A percentile compares a stretch with the other conserved stretches of the same genome.
Evolutionary conservation across 1,139 yeast species (phyloP).

Genomic region (Saccharomyces hybrid): DNA sequence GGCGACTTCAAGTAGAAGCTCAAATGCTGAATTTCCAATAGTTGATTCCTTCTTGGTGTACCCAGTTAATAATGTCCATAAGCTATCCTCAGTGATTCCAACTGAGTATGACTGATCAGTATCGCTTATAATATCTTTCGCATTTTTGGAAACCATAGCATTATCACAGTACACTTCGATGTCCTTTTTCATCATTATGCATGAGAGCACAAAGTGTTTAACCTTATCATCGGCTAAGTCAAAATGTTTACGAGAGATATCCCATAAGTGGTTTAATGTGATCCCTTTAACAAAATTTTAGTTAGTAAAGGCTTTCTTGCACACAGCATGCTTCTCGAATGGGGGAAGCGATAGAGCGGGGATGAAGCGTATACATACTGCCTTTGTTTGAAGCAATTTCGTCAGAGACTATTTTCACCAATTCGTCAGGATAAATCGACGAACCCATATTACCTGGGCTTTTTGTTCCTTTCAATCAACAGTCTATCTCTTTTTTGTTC

Average conservation of each 20-base stretch:
- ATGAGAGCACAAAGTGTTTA: conserved; percentile 18
- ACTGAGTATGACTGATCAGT: conserved; percentile 12
- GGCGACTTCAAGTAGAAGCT: conserved; percentile 43
- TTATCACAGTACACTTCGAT: conserved; percentile 9
- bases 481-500: no score
- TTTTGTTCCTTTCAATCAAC: not conserved
- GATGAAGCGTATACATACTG: conserved; percentile 12
- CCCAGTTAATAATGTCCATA: conserved; percentile 39
- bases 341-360: not conserved
- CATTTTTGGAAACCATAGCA: conserved; percentile 8
- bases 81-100: conserved; percentile 35
- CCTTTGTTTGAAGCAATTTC: conserved; percentile 31
- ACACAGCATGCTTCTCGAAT: not conserved
- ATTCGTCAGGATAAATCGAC: conserved; percentile 26
- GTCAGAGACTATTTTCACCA: conserved; percentile 20
- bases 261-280: conserved; percentile 18
- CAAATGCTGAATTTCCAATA: conserved; percentile 39
- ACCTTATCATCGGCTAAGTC: conserved; percentile 16
- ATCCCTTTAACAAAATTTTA: conserved; percentile 9
- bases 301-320: conserved; percentile 8
- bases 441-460: not conserved
- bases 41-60: conserved; percentile 36
- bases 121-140: conserved; percentile 7
- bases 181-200: conserved; percentile 14
- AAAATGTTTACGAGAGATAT: conserved; percentile 13